Evolutionary conservation across 2,329 filamentous ascomycete genomes (phyloP).

Genomic region (Chaetomiaceae sp.): DNA sequence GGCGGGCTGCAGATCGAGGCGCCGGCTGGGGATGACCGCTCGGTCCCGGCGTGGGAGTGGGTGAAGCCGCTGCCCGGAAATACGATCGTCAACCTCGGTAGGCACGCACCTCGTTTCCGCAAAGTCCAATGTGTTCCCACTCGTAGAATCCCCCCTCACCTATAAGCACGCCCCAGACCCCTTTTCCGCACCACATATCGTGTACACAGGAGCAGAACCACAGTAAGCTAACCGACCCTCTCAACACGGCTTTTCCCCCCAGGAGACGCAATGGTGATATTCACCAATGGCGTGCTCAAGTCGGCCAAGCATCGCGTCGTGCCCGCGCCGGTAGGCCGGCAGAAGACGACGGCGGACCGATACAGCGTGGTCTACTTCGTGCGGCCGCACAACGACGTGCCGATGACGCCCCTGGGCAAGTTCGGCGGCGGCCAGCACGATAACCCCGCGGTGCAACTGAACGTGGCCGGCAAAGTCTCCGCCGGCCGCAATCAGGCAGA

Average conservation of each 20-base stretch:
- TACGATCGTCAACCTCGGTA: constrained; percentile 34
- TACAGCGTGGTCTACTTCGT: constrained; percentile 34
- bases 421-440: too few relatives aligned
- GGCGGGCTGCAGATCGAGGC: constrained; percentile 35
- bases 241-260: background rate
- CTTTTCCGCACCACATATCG: too few relatives aligned
- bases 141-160: too few relatives aligned
- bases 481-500: constrained; percentile 2
- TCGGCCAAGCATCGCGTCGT: constrained; percentile 33
- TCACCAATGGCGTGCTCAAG: constrained; percentile 30
- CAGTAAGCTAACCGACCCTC: too few relatives aligned
- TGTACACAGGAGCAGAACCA: too few relatives aligned
- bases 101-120: too few relatives aligned
- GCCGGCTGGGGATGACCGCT: constrained; percentile 9
- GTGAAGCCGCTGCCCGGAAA: constrained; percentile 31
- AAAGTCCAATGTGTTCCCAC: too few relatives aligned
- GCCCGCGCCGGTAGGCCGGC: constrained; percentile 28
- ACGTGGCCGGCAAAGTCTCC: constrained; percentile 18
- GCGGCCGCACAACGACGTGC: constrained; percentile 28
- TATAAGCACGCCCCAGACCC: too few relatives aligned
- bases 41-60: constrained; percentile 28
- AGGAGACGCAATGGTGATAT: constrained; percentile 32
- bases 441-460: background rate
- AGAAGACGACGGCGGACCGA: constrained; percentile 27
- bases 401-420: constrained; percentile 23